Percentiles rank a stretch among this genome's conserved stretches.
These are phyloP conservation scores for Rugonectria rugulosa DNA, from an alignment of 2,329 filamentous ascomycete genomes.

Conservation along the genomic window DNA sequence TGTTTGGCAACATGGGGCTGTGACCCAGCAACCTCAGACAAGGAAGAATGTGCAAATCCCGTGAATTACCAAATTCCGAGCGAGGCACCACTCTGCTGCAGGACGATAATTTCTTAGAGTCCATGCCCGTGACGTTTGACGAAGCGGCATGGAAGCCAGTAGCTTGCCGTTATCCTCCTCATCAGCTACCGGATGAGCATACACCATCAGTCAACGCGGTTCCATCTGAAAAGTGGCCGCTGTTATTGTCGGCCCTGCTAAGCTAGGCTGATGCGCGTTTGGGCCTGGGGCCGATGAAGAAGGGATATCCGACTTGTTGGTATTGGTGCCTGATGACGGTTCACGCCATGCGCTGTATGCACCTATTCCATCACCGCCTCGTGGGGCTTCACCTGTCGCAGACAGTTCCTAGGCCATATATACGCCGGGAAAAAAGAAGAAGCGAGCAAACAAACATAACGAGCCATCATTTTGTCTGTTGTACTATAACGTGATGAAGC, in stretches of 20 bases:
- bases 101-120: not conserved
- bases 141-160: not conserved
- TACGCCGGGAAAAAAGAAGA: not conserved
- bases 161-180: not conserved
- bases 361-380: not conserved
- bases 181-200: not conserved
- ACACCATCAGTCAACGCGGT: not conserved
- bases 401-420: not conserved
- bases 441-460: no score
- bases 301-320: not conserved
- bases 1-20: not conserved
- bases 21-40: no score
- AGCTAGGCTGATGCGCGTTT: not conserved
- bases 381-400: not conserved
- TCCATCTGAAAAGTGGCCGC: not conserved
- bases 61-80: not conserved
- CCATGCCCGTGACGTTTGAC: not conserved
- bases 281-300: not conserved
- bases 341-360: not conserved
- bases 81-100: not conserved
- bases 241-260: constrained; percentile 2
- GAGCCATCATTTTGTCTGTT: not conserved
- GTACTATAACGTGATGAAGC: not conserved
- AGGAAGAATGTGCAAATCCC: not conserved
- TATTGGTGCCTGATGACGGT: not conserved